Evolutionary conservation across 2,329 filamentous ascomycete species (phyloP).

Genomic region (Ilyonectria mors-panacis): DNA sequence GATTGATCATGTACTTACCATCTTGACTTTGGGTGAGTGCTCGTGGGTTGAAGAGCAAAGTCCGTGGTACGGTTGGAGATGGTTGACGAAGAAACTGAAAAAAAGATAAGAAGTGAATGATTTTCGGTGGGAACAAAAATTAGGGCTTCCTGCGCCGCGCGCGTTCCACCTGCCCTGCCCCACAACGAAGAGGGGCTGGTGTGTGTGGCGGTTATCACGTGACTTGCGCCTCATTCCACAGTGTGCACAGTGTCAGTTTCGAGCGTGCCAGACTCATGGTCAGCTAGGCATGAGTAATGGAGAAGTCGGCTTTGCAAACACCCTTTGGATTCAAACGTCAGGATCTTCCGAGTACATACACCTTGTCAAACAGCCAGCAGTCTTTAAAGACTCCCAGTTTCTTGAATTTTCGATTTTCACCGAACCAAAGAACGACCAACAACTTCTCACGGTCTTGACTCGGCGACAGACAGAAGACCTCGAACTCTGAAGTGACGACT

Average conservation of each 20-base stretch:
- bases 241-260: constrained; percentile 19
- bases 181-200: constrained; percentile 31
- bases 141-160: constrained; percentile 53
- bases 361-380: not conserved
- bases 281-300: constrained; percentile 26
- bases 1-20: constrained; percentile 57
- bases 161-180: constrained; percentile 38
- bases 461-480: not conserved
- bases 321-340: constrained; percentile 4
- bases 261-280: not conserved
- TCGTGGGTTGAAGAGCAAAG: constrained; percentile 54
- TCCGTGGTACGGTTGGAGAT: constrained; percentile 51
- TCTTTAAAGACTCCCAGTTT: not conserved
- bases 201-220: constrained; percentile 31
- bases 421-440: not conserved
- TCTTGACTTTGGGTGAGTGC: constrained; percentile 57
- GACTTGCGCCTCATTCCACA: constrained; percentile 30
- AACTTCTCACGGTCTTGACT: not conserved
- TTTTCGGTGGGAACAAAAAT: constrained; percentile 53
- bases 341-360: not conserved
- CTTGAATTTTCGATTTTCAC: not conserved
- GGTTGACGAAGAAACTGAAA: constrained; percentile 45
- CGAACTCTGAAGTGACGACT: constrained; percentile 3
- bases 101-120: constrained; percentile 44
- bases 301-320: constrained; percentile 6